Conservation (phyloP, 257 asterid genomes). For the Solanum piurae region DNA sequence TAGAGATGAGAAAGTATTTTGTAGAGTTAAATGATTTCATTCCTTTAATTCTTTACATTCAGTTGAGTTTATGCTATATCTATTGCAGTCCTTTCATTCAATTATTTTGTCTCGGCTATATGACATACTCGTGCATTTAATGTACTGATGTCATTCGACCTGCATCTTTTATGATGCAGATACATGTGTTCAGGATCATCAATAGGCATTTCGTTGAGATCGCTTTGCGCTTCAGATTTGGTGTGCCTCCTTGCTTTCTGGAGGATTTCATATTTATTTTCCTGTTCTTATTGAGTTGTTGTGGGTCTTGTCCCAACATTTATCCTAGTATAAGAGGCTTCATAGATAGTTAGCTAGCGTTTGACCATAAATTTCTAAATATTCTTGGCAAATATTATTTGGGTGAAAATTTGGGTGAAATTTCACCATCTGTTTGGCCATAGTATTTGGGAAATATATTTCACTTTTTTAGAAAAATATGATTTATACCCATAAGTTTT, state of each 20-base stretch:
- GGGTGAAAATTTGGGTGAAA: too few species aligned
- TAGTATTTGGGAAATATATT: too few species aligned
- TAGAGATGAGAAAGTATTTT: too few species aligned
- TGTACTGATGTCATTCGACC: not conserved
- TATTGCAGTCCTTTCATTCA: not conserved
- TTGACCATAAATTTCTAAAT: too few species aligned
- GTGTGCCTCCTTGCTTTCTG: not conserved
- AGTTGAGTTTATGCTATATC: not conserved
- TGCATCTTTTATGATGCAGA: not conserved
- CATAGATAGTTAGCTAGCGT: too few species aligned
- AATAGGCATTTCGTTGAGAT: not conserved
- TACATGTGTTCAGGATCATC: not conserved
- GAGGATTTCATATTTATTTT: not conserved
- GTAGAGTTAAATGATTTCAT: too few species aligned
- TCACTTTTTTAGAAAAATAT: too few species aligned
- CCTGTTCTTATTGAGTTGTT: not conserved
- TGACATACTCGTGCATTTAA: not conserved
- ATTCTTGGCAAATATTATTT: too few species aligned
- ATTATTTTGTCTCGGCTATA: not conserved
- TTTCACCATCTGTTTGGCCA: too few species aligned
- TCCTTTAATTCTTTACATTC: not conserved
- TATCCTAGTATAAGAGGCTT: not conserved
- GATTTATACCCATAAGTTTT: too few species aligned
- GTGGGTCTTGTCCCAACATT: not conserved
- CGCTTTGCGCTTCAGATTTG: not conserved